Percentiles rank a stretch among this genome's conserved stretches.
phyloP scores from a whole-genome alignment of 2,329 filamentous ascomycete genomes.

The Monosporascus sp. region DNA sequence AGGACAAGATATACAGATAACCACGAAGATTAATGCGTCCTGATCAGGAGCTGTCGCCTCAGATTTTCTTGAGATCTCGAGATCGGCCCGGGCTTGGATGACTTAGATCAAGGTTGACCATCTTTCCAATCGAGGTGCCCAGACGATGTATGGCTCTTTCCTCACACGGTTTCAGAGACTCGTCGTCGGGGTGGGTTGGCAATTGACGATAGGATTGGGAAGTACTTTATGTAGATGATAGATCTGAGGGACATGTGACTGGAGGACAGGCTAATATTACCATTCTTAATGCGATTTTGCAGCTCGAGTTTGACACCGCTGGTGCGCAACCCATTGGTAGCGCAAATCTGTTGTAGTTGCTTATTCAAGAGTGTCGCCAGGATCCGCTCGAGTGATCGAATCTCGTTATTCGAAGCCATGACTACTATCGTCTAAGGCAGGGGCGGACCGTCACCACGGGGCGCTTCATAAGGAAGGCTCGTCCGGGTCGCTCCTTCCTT shows the following conservation, averaged over 20 bases:
- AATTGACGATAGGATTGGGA: no score
- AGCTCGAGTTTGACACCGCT: slow-evolving; percentile 82
- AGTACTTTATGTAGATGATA: neutral
- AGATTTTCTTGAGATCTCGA: no score
- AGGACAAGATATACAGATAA: no score
- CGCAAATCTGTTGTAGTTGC: slow-evolving; percentile 73
- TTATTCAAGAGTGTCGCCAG: slow-evolving; percentile 46
- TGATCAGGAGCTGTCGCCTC: no score
- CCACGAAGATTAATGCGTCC: no score
- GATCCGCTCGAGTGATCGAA: slow-evolving; percentile 39
- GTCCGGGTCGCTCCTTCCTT: neutral
- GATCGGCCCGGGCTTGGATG: no score
- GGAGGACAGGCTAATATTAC: slow-evolving; percentile 40
- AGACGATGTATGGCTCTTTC: no score
- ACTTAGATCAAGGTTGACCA: no score
- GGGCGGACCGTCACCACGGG: slow-evolving; percentile 12
- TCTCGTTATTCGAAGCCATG: slow-evolving; percentile 32
- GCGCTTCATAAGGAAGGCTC: slow-evolving; percentile 23
- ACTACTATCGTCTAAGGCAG: slow-evolving; percentile 17
- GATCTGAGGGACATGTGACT: no score
- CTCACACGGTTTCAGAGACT: no score
- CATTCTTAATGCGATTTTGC: slow-evolving; percentile 69
- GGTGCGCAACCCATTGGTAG: slow-evolving; percentile 66
- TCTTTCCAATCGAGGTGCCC: no score
- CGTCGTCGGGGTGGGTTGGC: no score